A percentile compares a stretch with the other conserved stretches of the same genome.
Conservation (phyloP, 2,329 filamentous ascomycete species). For the Pseudogymnoascus sp. region DNA sequence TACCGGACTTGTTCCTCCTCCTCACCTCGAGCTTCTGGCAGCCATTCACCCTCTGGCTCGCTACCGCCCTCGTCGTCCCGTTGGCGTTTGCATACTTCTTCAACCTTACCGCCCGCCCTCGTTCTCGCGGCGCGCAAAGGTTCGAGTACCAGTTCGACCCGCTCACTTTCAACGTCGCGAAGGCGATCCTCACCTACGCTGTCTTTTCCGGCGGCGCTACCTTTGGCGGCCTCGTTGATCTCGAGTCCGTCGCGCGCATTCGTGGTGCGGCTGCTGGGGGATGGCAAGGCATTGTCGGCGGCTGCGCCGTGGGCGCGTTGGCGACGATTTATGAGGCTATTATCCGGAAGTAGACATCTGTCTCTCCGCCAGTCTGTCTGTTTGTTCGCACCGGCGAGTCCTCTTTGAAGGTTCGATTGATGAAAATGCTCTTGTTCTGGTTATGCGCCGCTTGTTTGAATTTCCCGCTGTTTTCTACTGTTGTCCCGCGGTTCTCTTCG, state of each 20-base stretch:
- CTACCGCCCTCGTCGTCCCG: conserved; percentile 65
- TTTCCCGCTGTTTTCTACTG: not conserved
- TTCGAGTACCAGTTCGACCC: conserved; percentile 66
- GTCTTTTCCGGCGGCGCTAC: conserved; percentile 64
- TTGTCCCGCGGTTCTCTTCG: not conserved
- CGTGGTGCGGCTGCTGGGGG: conserved; percentile 61
- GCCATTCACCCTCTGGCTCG: conserved; percentile 65
- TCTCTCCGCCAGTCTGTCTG: not conserved
- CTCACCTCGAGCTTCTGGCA: conserved; percentile 76
- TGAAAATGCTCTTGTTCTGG: not conserved
- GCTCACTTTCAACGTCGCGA: conserved; percentile 80
- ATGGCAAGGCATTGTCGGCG: conserved; percentile 60
- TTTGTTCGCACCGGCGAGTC: not conserved
- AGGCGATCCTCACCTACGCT: conserved; percentile 72
- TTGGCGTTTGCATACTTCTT: conserved; percentile 75
- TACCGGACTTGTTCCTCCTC: conserved; percentile 76
- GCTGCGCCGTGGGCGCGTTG: conserved; percentile 58
- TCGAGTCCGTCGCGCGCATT: conserved; percentile 52
- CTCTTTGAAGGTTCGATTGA: not conserved
- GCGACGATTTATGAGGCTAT: conserved; percentile 71
- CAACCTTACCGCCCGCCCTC: conserved; percentile 58
- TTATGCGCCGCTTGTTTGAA: not conserved
- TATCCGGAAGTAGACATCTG: conserved; percentile 49
- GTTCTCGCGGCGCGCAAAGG: conserved; percentile 33
- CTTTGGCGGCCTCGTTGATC: conserved; percentile 53